phyloP scores from a whole-genome alignment of 345 rosid genomes.

The Capsella bursapastoris region DNA sequence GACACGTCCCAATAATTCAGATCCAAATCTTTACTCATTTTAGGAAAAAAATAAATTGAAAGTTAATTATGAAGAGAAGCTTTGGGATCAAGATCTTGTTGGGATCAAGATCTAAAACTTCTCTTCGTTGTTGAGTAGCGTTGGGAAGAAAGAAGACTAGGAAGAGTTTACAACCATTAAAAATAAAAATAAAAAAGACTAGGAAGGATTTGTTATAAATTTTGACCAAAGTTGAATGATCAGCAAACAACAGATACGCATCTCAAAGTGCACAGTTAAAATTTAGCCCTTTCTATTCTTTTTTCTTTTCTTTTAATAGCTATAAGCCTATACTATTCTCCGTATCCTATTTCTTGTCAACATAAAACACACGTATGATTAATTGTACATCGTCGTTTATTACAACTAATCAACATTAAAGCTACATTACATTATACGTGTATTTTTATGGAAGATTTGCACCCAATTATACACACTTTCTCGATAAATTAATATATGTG shows the following conservation, averaged over 20 bases:
- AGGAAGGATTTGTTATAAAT: slow-evolving; percentile 7
- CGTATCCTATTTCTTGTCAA: slow-evolving; percentile 23
- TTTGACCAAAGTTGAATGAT: slow-evolving; percentile 22
- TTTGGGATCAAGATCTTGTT: slow-evolving; percentile 6
- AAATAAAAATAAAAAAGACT: not conserved
- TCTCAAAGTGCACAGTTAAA: slow-evolving; percentile 2
- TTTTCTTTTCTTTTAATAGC: slow-evolving; percentile 27
- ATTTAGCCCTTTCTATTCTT: not conserved
- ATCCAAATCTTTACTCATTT: slow-evolving; percentile 11
- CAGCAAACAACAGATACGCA: slow-evolving; percentile 25
- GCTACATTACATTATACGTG: not conserved
- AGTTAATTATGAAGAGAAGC: slow-evolving; percentile 3
- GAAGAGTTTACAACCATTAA: not conserved
- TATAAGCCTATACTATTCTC: not conserved
- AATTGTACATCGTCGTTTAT: slow-evolving; percentile 4
- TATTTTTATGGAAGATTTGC: not conserved
- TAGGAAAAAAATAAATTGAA: not conserved
- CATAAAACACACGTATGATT: not conserved
- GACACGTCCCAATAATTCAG: slow-evolving; percentile 24
- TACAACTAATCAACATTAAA: slow-evolving; percentile 1
- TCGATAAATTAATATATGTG: not conserved
- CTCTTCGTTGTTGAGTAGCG: too few relatives aligned
- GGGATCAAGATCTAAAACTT: not conserved
- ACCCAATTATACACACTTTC: not conserved
- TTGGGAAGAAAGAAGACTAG: not conserved